phyloP scores from a whole-genome alignment of 2,329 filamentous ascomycete genomes.

The Fusarium pseudocircinatum region DNA sequence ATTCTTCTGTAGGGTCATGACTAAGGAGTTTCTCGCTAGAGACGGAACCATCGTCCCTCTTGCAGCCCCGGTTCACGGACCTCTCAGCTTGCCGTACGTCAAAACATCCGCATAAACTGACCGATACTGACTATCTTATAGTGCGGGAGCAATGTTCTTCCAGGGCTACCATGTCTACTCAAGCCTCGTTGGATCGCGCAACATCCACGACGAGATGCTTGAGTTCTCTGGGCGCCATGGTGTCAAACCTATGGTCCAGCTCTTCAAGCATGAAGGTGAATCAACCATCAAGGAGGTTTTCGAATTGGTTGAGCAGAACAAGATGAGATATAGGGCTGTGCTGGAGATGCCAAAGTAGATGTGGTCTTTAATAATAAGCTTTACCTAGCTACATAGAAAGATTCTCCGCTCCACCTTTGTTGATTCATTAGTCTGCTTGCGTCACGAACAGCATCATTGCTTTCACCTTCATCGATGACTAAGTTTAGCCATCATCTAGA shows the following conservation, averaged over 20 bases:
- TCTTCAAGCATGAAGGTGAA: constrained; percentile 7
- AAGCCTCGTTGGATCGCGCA: not conserved
- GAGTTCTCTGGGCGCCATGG: not conserved
- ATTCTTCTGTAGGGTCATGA: not conserved
- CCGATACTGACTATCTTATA: rapidly evolving
- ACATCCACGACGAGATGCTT: constrained; percentile 7
- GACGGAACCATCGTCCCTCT: not conserved
- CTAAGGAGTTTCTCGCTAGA: constrained; percentile 1
- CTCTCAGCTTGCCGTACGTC: not conserved
- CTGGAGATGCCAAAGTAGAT: not conserved
- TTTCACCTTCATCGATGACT: no score
- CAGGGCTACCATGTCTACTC: constrained; percentile 5
- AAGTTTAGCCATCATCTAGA: no score
- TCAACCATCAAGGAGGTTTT: not conserved
- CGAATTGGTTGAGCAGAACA: not conserved
- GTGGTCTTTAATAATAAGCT: rapidly evolving
- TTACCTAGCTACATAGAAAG: rapidly evolving
- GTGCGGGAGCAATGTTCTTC: constrained; percentile 12
- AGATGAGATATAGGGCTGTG: constrained; percentile 15
- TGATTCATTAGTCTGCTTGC: not conserved
- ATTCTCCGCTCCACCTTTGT: not conserved
- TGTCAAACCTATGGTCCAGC: not conserved
- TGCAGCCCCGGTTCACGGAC: not conserved
- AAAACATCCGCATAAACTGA: rapidly evolving
- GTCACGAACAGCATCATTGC: not conserved